Base-by-base conservation (phyloP, 768 basidiomycete genomes). In the Xerocomellus intermedius region DNA sequence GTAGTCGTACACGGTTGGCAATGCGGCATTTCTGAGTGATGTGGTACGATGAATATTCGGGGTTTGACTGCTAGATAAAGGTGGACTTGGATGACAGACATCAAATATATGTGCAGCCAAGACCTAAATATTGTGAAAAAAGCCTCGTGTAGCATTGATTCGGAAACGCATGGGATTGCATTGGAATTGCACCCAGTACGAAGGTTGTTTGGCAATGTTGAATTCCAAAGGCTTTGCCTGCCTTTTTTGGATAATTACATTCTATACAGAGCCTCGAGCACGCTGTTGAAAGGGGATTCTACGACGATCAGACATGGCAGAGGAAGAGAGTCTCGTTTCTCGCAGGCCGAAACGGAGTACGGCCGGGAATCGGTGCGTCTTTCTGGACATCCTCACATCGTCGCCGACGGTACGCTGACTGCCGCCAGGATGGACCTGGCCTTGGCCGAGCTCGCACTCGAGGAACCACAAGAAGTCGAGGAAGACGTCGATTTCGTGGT, bases 401-500 rank as follows among this genome's bases (percentile, higher is more conserved):
- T 36, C 8, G 6, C 42, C 51, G 33, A 46, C 43, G 41, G 17
- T 26, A 24, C 45, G 42, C 57, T 47, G 61, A 59, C 48, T 1
- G 8, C 8, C 52, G 21, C 8, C 52, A 91, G 90, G 48, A 89
- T 91, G 88, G 84, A 86, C 66, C 80, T 84, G 8, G 90, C 87
- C 7, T 72, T 92, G 59, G 89, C 89, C 2, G 81, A 82, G 36
- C 61, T 75, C 5, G 74, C 71, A 13, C 65, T 73, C 22, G 81
- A 82, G 48, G 68, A 76, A 16, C 71, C 73, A 10, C 80, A 82
- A 41, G 86, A 91, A 32, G 68, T 73, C 3, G 91, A 89, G 14
- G 87, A 91, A 41, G 91, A 94, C 59, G 69, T 71, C 1, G 91
- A 94, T 48, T 94, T 91, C 48, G 64, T 81, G 4, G 71, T 83